Evolutionary conservation across 148 eudicot genomes (phyloP).

Genomic region (Pouteria glomerata): DNA sequence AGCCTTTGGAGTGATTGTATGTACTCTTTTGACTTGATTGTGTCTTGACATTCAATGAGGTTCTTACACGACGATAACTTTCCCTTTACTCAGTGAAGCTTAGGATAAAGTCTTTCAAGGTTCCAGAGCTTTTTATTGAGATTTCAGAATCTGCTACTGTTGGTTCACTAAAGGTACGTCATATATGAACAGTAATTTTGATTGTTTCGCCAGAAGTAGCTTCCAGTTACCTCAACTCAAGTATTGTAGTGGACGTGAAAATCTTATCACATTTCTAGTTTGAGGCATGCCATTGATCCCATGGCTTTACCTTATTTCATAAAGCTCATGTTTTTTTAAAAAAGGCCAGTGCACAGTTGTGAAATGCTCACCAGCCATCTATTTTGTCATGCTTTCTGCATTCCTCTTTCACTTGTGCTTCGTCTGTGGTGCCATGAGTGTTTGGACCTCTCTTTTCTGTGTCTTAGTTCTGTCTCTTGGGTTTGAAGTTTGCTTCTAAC

Average conservation of each 20-base stretch:
- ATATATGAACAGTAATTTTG: background rate
- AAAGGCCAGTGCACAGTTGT: background rate
- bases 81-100: slow-evolving; percentile 73
- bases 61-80: slow-evolving; percentile 34
- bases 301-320: background rate
- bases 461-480: background rate
- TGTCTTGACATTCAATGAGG: slow-evolving; percentile 19
- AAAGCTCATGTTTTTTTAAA: background rate
- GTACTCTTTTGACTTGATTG: slow-evolving; percentile 20
- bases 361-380: background rate
- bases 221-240: background rate
- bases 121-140: slow-evolving; percentile 88
- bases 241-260: background rate
- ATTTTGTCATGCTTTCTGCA: background rate
- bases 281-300: background rate
- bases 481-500: background rate
- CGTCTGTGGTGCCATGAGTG: background rate
- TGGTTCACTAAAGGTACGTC: slow-evolving; percentile 78
- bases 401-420: background rate
- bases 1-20: slow-evolving; percentile 23
- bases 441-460: background rate
- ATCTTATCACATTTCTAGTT: background rate
- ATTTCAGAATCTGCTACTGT: slow-evolving; percentile 84
- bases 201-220: background rate
- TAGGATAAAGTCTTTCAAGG: slow-evolving; percentile 83